Evolutionary conservation across 257 asterid genomes (phyloP).

Genomic region (Hygrophila difformis): DNA sequence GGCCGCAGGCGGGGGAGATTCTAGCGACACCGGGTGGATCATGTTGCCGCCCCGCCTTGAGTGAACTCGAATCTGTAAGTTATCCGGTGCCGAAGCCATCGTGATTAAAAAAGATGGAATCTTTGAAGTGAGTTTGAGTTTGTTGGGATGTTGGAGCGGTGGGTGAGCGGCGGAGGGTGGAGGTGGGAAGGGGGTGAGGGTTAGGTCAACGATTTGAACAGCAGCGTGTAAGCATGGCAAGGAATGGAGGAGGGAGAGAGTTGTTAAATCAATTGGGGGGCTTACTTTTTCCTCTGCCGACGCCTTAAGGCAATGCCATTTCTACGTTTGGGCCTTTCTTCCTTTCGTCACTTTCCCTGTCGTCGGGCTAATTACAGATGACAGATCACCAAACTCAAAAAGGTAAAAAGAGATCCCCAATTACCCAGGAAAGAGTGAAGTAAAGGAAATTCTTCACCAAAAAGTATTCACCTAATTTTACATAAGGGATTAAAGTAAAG

Average conservation of each 20-base stretch:
- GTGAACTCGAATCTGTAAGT: constrained; percentile 31
- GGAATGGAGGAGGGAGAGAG: not conserved
- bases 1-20: constrained; percentile 23
- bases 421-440: too few relatives aligned
- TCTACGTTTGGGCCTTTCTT: not conserved
- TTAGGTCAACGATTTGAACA: constrained; percentile 36
- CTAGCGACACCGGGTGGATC: constrained; percentile 51
- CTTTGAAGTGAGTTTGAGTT: constrained; percentile 21
- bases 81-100: constrained; percentile 40
- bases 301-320: not conserved
- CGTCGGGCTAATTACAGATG: too few relatives aligned
- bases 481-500: too few relatives aligned
- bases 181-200: constrained; percentile 19
- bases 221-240: constrained; percentile 7
- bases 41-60: constrained; percentile 50
- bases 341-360: too few relatives aligned
- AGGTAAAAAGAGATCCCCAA: too few relatives aligned
- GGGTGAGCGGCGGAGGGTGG: constrained; percentile 26
- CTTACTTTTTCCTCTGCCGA: not conserved
- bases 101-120: not conserved
- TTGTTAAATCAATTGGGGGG: not conserved
- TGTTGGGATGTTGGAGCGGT: constrained; percentile 14
- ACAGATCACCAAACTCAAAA: too few relatives aligned
- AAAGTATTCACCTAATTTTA: too few relatives aligned
- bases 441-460: too few relatives aligned